A percentile compares a stretch with the other conserved stretches of the same genome.
Conservation (phyloP, 1,284 basidiomycete genomes). For the Ceratobasidium sp. region DNA sequence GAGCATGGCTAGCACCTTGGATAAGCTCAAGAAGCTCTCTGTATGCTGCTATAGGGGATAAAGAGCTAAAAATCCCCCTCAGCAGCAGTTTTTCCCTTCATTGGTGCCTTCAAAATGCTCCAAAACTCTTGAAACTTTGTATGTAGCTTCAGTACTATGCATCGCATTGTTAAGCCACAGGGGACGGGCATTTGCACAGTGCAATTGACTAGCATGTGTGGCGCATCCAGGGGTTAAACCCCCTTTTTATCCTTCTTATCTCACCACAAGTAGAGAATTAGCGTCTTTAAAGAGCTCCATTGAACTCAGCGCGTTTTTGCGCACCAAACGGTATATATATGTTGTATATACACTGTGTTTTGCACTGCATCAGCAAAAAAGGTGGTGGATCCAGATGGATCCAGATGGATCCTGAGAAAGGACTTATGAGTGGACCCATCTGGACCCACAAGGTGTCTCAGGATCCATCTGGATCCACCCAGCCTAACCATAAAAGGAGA, state of each 20-base stretch:
- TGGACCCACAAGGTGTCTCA: no score
- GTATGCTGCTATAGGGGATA: no score
- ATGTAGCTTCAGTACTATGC: background rate
- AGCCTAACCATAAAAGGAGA: no score
- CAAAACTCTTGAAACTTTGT: background rate
- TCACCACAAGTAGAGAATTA: background rate
- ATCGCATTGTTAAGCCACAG: background rate
- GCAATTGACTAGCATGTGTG: background rate
- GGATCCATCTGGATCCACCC: no score
- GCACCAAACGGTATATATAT: background rate
- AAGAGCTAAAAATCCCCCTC: no score
- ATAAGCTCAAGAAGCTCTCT: no score
- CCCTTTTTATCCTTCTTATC: background rate
- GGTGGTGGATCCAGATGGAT: no score
- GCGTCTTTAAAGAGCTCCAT: background rate
- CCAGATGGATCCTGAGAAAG: no score
- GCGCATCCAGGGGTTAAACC: background rate
- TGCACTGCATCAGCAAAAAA: no score
- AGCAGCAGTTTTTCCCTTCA: background rate
- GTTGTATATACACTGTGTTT: no score
- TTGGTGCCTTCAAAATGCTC: background rate
- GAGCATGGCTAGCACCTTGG: no score
- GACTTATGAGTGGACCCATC: no score
- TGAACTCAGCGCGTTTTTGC: background rate
- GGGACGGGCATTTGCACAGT: background rate